Conservation (phyloP, 1,284 basidiomycete genomes). For the Tylopilus orsonianus region DNA sequence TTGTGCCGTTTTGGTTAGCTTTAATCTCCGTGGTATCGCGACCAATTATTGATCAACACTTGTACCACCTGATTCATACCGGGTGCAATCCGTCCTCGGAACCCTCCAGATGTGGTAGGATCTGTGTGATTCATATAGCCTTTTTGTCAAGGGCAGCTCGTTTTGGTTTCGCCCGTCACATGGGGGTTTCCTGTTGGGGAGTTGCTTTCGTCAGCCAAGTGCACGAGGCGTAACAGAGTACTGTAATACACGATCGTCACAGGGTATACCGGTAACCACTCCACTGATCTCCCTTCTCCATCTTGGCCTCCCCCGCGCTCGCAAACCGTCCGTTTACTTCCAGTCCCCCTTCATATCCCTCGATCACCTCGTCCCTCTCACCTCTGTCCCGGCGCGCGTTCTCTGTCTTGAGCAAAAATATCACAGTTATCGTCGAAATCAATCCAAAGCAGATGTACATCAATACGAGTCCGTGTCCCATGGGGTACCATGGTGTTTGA, state of each 20-base stretch:
- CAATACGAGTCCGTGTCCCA: constrained; percentile 67
- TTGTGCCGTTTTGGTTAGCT: background rate
- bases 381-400: constrained; percentile 64
- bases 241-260: constrained; percentile 11
- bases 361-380: constrained; percentile 68
- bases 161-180: background rate
- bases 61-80: background rate
- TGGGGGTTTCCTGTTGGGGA: background rate
- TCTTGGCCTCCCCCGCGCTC: constrained; percentile 50
- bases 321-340: constrained; percentile 49
- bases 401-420: constrained; percentile 53
- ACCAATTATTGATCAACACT: background rate
- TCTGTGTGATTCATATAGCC: background rate
- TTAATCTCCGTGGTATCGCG: constrained; percentile 4
- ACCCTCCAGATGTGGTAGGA: background rate
- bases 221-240: background rate
- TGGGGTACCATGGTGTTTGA: constrained; percentile 68
- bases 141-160: background rate
- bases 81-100: background rate
- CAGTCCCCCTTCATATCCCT: constrained; percentile 41
- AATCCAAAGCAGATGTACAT: constrained; percentile 70
- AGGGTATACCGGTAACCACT: constrained; percentile 56
- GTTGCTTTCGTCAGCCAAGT: background rate
- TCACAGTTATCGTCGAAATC: constrained; percentile 46
- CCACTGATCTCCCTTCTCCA: constrained; percentile 59